Conservation (phyloP, 176 grass and related monocot species). For the Triticum dicoccoides region DNA sequence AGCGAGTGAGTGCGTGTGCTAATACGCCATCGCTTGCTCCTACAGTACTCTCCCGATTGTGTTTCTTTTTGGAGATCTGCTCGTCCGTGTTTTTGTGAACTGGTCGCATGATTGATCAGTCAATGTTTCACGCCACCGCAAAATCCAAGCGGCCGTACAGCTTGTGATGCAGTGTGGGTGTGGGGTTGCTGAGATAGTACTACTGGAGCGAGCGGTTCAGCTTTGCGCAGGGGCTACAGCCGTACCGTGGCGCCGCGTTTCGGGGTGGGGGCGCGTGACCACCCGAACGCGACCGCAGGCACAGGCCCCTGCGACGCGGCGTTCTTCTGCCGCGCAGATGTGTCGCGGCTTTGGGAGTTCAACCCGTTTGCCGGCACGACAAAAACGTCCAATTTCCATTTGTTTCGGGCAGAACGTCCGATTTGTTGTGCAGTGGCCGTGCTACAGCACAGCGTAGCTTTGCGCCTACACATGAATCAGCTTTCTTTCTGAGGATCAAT, state of each 20-base stretch:
- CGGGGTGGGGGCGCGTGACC: not conserved
- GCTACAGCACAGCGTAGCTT: not conserved
- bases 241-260: constrained; percentile 38
- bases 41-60: not conserved
- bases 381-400: too few species aligned
- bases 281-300: constrained; percentile 5
- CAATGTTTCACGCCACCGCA: not conserved
- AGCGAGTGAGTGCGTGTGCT: not conserved
- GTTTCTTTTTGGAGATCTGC: not conserved
- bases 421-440: not conserved
- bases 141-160: constrained; percentile 21
- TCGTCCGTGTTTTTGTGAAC: not conserved
- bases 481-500: too few species aligned
- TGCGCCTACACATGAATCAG: too few species aligned
- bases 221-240: constrained; percentile 15
- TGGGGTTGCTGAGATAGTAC: constrained; percentile 18
- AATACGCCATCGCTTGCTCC: not conserved
- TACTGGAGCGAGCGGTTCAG: constrained; percentile 23
- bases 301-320: not conserved
- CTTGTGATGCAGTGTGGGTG: not conserved
- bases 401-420: too few species aligned
- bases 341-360: constrained; percentile 20
- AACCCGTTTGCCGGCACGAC: not conserved
- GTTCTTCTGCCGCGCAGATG: constrained; percentile 1
- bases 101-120: not conserved